Conservation (phyloP, 2,329 filamentous ascomycete species). For the Fusarium fujikuroi region DNA sequence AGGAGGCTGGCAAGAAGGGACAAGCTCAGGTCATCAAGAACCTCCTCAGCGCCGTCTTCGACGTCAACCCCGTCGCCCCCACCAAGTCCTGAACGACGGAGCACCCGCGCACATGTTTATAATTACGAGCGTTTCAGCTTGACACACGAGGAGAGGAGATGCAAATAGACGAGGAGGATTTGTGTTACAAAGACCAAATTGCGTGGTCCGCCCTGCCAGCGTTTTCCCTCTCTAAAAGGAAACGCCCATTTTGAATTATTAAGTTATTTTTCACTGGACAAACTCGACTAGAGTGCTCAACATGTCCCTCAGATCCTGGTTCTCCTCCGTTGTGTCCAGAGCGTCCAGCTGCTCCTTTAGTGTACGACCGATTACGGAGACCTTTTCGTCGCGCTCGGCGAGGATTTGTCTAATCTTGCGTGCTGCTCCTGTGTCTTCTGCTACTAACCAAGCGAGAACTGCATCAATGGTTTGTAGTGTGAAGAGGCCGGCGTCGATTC, state of each 20-base stretch:
- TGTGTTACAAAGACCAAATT: slow-evolving; percentile 32
- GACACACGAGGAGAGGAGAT: slow-evolving; percentile 1
- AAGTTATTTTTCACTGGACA: slow-evolving; percentile 50
- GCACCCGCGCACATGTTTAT: slow-evolving; percentile 11
- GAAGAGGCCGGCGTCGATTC: slow-evolving; percentile 87
- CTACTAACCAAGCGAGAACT: slow-evolving; percentile 88
- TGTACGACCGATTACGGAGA: slow-evolving; percentile 72
- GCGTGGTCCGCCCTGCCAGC: slow-evolving; percentile 20
- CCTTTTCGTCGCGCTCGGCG: slow-evolving; percentile 72
- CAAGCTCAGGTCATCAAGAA: slow-evolving; percentile 84
- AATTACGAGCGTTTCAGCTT: slow-evolving; percentile 27
- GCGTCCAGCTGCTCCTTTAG: slow-evolving; percentile 69
- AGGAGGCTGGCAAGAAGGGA: slow-evolving; percentile 80
- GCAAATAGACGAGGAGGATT: slow-evolving; percentile 27
- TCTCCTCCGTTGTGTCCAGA: slow-evolving; percentile 67
- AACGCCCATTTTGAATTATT: slow-evolving; percentile 38
- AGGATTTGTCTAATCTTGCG: slow-evolving; percentile 72
- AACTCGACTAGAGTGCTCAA: slow-evolving; percentile 63
- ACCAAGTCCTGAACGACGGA: slow-evolving; percentile 40
- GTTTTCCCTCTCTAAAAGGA: slow-evolving; percentile 6
- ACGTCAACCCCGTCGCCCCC: slow-evolving; percentile 76
- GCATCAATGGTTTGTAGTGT: slow-evolving; percentile 85
- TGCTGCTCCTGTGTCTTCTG: slow-evolving; percentile 83
- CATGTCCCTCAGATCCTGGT: slow-evolving; percentile 68
- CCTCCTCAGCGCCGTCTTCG: slow-evolving; percentile 84